These are phyloP conservation scores for Saturnispora sekii DNA, from an alignment of 805 yeast species.

Conservation along the genomic window DNA sequence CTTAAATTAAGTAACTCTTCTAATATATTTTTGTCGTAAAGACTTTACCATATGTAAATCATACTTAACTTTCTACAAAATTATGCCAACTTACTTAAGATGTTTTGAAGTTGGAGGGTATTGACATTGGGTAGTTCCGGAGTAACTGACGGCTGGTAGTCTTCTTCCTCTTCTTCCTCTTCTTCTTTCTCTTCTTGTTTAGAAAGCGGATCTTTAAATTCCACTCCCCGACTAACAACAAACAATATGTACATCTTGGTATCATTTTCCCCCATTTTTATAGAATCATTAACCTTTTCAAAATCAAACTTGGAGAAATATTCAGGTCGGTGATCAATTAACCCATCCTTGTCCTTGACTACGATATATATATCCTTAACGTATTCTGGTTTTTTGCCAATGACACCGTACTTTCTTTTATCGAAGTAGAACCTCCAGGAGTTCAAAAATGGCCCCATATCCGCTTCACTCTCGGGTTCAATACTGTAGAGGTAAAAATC, in stretches of 20 bases:
- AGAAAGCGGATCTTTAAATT: background rate
- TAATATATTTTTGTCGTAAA: background rate
- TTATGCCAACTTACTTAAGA: background rate
- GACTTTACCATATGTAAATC: too few relatives aligned
- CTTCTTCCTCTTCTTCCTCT: slow-evolving; percentile 12
- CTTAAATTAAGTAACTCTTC: slow-evolving; percentile 37
- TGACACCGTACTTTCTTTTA: slow-evolving; percentile 48
- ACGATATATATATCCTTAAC: slow-evolving; percentile 59
- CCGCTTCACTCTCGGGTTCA: slow-evolving; percentile 14
- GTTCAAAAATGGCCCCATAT: slow-evolving; percentile 19
- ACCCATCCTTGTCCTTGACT: slow-evolving; percentile 16
- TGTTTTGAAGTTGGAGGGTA: slow-evolving; percentile 1
- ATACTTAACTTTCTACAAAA: background rate
- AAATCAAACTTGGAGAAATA: slow-evolving; percentile 16
- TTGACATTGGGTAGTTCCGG: background rate
- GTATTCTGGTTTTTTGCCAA: slow-evolving; percentile 37
- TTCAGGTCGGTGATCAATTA: slow-evolving; percentile 11
- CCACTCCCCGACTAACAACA: slow-evolving; percentile 21
- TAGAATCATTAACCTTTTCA: slow-evolving; percentile 12
- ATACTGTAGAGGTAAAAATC: slow-evolving; percentile 46
- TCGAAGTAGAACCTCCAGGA: slow-evolving; percentile 38
- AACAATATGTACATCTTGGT: slow-evolving; percentile 21
- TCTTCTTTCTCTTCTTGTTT: background rate
- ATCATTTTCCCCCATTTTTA: slow-evolving; percentile 8
- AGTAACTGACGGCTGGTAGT: slow-evolving; percentile 1